These are phyloP conservation scores for Apiospora kogelbergensis DNA, from an alignment of 2,329 filamentous ascomycete species.

Conservation along the genomic window DNA sequence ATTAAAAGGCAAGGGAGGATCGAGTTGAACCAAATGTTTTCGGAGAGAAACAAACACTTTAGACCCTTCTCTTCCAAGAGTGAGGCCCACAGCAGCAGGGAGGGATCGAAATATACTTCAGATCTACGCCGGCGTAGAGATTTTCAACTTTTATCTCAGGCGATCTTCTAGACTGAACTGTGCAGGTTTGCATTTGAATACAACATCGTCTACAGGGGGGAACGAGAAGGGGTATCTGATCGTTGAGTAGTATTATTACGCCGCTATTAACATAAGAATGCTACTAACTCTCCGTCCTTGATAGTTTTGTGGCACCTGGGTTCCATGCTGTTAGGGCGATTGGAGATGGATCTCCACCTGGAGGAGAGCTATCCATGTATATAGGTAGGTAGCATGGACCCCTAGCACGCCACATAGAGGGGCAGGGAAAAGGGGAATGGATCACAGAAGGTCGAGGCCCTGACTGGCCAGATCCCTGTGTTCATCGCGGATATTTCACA, in stretches of 20 bases:
- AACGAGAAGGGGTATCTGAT: slow-evolving; percentile 1
- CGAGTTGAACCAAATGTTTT: neutral
- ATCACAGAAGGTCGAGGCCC: neutral
- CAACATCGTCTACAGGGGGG: neutral
- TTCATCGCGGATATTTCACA: neutral
- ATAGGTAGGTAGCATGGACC: neutral
- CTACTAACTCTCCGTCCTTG: neutral
- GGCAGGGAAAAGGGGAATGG: neutral
- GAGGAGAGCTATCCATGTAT: neutral
- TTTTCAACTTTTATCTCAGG: neutral
- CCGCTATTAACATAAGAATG: neutral
- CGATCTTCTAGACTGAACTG: neutral
- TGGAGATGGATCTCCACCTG: neutral
- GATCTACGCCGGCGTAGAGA: neutral
- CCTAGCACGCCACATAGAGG: neutral
- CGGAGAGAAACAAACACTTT: neutral
- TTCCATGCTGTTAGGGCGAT: neutral
- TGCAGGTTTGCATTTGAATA: neutral
- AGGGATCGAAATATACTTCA: neutral
- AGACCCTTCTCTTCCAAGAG: neutral
- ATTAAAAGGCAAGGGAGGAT: neutral
- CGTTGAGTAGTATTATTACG: neutral
- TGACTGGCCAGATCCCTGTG: neutral
- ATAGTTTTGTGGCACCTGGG: neutral
- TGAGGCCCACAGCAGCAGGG: neutral